Evolutionary conservation across 257 asterid genomes (phyloP), one percentile per base, ranked within the genome.

Genomic region (Salvia miltiorrhiza): DNA sequence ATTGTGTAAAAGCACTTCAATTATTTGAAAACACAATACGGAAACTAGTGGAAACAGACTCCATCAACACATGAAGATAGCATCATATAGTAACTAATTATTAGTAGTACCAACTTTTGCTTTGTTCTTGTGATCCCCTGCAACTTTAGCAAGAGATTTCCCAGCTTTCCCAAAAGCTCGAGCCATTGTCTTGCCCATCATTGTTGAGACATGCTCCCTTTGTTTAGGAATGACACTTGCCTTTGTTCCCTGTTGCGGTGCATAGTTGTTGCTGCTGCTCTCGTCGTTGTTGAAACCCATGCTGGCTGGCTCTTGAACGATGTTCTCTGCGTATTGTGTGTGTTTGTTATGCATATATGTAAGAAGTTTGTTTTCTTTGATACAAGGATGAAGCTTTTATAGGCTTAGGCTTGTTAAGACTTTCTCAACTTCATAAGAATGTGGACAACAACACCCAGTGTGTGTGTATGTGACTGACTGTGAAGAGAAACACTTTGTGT

Each of bases 111-210:
- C 59, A 5, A 73, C 45, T 74, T 73, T 73, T 1, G 65, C 62
- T 32, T 78, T 73, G 19, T 40, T 48, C n/a, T 55, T 69, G 70
- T 77, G 68, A 48, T 57, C 66, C 69, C 67, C 61, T 37, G 43
- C 61, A 21, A 69, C 77, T 9, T 59, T 53, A 44, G 54, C 68
- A 2, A 52, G 35, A 52, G 73, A 61, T 41, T 67, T 44, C 8
- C 41, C 63, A n/a, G 54, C 74, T 7, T 59, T 71, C 0, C 3
- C 69, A 3, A 48, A 39, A 41, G 14, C 56, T 41, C 10, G 19
- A 4, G 43, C 72, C 1, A 77, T 16, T 47, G 58, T 61, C 77
- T 74, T 60, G 23, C 32, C 61, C 72, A 78, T 35, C 76, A 19
- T 78, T 16, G 79, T 69, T 3, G 71, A 69, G 17, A 78, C 77